Evolutionary conservation across 225 moss, liverwort and hornwort species (phyloP), one percentile per base, ranked within the genome.

Genomic region (Neckera pumila): DNA sequence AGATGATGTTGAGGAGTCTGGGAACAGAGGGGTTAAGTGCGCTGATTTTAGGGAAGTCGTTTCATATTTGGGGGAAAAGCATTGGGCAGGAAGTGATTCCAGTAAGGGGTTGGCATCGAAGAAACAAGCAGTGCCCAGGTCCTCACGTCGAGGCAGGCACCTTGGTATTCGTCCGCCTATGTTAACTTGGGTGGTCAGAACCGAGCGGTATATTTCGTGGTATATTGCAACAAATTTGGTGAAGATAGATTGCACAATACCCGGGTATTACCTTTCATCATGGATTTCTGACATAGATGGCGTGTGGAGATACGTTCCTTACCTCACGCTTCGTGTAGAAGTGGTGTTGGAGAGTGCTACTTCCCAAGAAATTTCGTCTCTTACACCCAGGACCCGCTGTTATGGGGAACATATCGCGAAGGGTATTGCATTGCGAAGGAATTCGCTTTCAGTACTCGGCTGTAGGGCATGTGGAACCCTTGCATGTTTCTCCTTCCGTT

Each of bases 221-320:
- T 89, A 93, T 21, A 86, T 94, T 88, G 93, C 88, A 64, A 87
- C 91, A 57, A 86, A 93, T 87, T 56, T 94, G 84, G 94, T 94
- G 82, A 88, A 56, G 84, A 88, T 92, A 75, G 88, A 88, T 56
- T 94, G 94, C 80, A 73, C 82, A 40, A 60, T 93, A 57, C 86
- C 90, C 53, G 79, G 85, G 81, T 79, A 89, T 38, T 83, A 88
- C 70, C 86, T 91, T 30, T 84, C 89, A 73, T 82, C 87, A 8
- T 89, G 93, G 89, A 90, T 87, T 58, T 70, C 85, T 26, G 89
- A 69, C 58, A 74, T 92, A 89, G 88, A 88, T 60, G 86, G 89
- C 76, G 82, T 87, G 70, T 89, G 94, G 92, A 92, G 85, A 87
- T 85, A 85, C 45, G 88, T 92, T 84, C 92, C 93, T 60, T 89